Conservation (phyloP, 495 filamentous ascomycete species). For the Penicillium herquei region DNA sequence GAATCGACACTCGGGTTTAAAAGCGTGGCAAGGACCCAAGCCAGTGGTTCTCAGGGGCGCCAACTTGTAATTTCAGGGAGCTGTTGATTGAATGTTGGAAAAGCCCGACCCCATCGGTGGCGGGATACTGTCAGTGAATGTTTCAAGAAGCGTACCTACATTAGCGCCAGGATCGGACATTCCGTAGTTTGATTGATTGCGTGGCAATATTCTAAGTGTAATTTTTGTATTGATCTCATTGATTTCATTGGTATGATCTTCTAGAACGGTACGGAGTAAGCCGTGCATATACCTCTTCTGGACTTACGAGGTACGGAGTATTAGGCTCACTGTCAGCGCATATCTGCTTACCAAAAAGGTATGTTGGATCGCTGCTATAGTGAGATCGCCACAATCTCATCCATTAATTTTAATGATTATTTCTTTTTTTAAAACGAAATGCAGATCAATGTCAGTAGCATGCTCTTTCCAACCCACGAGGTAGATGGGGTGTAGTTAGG, state of each 20-base stretch:
- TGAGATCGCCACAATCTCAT: background rate
- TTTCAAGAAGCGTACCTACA: conserved; percentile 1
- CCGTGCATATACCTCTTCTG: background rate
- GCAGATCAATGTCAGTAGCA: background rate
- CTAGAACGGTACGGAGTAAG: background rate
- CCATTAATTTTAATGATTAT: background rate
- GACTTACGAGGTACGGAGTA: background rate
- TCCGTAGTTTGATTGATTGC: background rate
- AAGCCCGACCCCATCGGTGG: background rate
- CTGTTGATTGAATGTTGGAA: background rate
- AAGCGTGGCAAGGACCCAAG: background rate
- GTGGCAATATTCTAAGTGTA: background rate
- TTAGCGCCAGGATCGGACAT: background rate
- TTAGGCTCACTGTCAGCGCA: background rate
- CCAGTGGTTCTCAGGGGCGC: background rate
- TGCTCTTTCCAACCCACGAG: background rate
- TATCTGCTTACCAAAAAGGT: background rate
- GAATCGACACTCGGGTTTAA: background rate
- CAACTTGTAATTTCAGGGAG: background rate
- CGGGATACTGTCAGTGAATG: background rate
- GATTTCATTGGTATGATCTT: background rate
- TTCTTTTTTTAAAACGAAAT: background rate
- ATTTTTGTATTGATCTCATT: background rate
- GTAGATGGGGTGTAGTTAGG: conserved; percentile 3
- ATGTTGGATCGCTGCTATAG: background rate